Evolutionary conservation across 2,329 filamentous ascomycete genomes (phyloP), one percentile per base, ranked within the genome.

Genomic region (Pseudogymnoascus sp.): DNA sequence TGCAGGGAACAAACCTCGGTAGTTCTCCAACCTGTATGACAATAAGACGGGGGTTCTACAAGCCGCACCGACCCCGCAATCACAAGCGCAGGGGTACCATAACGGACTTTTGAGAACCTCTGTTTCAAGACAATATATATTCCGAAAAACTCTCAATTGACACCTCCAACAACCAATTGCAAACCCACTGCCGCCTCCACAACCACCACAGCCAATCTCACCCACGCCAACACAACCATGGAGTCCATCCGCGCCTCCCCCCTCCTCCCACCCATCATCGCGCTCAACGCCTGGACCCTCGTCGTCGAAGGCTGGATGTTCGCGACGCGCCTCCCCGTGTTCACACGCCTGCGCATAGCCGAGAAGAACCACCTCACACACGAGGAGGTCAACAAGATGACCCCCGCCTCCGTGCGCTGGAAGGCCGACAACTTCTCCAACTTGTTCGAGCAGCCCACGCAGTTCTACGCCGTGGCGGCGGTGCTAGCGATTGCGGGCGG

Each of bases 381-480:
- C 37, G 63, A 66, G 50, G 67, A 75, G 60, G 61, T 74, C 37
- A 67, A 72, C 62, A 59, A 63, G 6, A 65, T 68, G 41, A 68
- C 71, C 2, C 73, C 74, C 3, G 56, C 71, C 1, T 43, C 61
- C 26, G 68, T 71, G 31, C 72, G 72, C 62, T 77, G 71, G 71
- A 73, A 74, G 61, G 74, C 74, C 10, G 77, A 78, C 65, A 79
- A 79, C 66, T 79, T 72, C 70, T 77, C 77, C 67, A 73, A 79
- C 63, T 69, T 79, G 59, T 69, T 75, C 63, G 76, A 79, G 69
- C 77, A 79, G 66, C 78, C 78, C 14, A 77, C 75, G 2, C 73
- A 75, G 43, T 80, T 80, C 70, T 79, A 78, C 69, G 77, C 76
- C 16, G 65, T 75, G 19, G 67, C 69, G 10, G 68, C 79, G 6